Evolutionary conservation across 108 stramenopile species (phyloP).

Genomic region (Stephanodiscus triporus): DNA sequence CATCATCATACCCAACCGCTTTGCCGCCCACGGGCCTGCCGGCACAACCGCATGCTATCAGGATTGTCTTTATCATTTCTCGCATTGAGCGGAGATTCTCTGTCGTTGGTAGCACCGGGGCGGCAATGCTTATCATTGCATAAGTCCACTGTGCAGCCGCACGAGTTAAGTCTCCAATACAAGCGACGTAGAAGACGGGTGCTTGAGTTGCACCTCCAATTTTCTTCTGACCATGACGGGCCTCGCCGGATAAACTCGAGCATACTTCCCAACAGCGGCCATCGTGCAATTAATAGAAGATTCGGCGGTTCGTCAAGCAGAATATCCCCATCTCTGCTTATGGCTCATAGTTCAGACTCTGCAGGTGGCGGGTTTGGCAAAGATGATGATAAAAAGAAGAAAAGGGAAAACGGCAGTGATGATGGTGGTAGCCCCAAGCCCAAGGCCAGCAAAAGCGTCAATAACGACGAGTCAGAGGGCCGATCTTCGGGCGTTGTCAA

Average conservation of each 20-base stretch:
- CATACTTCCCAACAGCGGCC: not conserved
- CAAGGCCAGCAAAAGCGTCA: constrained; percentile 7
- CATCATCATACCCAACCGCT: not conserved
- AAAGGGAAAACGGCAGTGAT: not conserved
- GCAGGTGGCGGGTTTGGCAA: not conserved
- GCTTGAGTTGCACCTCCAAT: constrained; percentile 3
- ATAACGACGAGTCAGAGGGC: not conserved
- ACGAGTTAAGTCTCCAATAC: not conserved
- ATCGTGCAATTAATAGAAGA: not conserved
- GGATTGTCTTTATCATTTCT: not conserved
- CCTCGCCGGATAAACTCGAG: not conserved
- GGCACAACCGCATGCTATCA: not conserved
- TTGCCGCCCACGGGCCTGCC: not conserved
- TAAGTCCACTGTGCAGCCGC: not conserved
- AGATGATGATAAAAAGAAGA: constrained; percentile 11
- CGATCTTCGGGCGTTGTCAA: constrained; percentile 12
- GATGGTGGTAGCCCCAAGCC: not conserved
- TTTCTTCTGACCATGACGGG: not conserved
- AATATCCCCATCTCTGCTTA: not conserved
- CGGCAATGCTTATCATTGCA: not conserved
- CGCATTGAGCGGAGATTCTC: constrained; percentile 1
- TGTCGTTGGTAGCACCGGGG: not conserved
- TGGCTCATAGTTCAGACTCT: constrained; percentile 13
- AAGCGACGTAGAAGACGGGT: not conserved
- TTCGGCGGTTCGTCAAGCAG: not conserved